Evolutionary conservation across 2,329 filamentous ascomycete species (phyloP), one percentile per base, ranked within the genome.

Genomic region (Huntiella savannae): DNA sequence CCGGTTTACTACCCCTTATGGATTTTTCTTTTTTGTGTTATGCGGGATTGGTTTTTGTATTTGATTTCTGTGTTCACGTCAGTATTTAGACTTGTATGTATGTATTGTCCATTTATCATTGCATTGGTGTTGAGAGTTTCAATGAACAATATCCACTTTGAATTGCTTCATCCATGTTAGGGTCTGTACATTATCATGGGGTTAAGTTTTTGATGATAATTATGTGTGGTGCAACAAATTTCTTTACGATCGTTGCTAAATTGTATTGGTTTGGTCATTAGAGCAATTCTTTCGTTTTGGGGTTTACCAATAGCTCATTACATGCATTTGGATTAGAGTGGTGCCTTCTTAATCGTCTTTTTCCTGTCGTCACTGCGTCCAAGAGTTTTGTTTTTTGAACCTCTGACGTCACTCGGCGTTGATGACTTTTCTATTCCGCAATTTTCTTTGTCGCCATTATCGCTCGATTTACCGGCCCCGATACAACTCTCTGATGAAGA

Each of bases 61-160:
- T 22, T 12, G 15, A 12, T 39, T 45, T 12, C 15, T 16, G 5
- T 17, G 7, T 11, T 35, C 28, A 34, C 42, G 6, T 33, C 37
- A 28, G 15, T n/a, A 33, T 32, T 22, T 34, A 43, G 38, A 28
- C 22, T 28, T 28, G 22, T 28, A 28, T 28, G 22, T 28, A 28
- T 28, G 22, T 28, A 22, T 47, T 47, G 37, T 16, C 40, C n/a
- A 34, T n/a, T 10, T 4, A 28, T 28, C 22, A 28, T 28, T 28
- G 22, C 22, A 28, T 28, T 28, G 22, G 22, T 28, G 22, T 10
- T 28, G 8, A 28, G 22, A 28, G 22, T 28, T 28, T 28, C 22
- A 7, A 28, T 28, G 22, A 28, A 7, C 22, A 28, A 47, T 51
- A 35, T 44, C 13, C n/a, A 47, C 40, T 12, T 40, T 37, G 34